These are phyloP conservation scores for Cryphonectria naterciae DNA, from an alignment of 2,329 filamentous ascomycete species.

Conservation along the genomic window DNA sequence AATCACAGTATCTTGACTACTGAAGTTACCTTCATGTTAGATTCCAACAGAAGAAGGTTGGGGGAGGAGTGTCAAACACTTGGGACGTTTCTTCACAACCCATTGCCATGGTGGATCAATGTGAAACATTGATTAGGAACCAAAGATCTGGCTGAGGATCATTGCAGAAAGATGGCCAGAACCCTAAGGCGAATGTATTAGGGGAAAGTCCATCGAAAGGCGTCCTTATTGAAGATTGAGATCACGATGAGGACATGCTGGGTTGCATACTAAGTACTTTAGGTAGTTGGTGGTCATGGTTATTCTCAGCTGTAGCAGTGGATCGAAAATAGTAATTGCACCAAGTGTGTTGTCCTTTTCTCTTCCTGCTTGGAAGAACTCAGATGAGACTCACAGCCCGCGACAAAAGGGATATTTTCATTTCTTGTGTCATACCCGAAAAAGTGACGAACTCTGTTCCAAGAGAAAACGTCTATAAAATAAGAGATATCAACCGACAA, in stretches of 20 bases:
- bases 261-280: no score
- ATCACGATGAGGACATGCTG: no score
- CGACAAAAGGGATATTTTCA: neutral
- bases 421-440: neutral
- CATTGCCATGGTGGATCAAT: neutral
- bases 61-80: neutral
- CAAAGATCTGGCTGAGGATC: no score
- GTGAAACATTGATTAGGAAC: neutral
- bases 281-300: no score
- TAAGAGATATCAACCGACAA: conserved; percentile 3
- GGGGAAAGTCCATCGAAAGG: no score
- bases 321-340: no score
- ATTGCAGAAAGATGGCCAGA: no score
- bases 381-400: neutral
- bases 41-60: neutral
- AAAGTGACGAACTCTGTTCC: neutral
- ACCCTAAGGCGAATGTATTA: no score
- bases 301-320: no score
- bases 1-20: no score
- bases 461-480: neutral
- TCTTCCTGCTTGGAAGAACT: neutral
- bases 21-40: neutral
- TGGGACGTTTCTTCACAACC: neutral
- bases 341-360: no score
- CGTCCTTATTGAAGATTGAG: no score